These are phyloP conservation scores for Silene uniflora DNA, from an alignment of 148 eudicot species.

Conservation along the genomic window DNA sequence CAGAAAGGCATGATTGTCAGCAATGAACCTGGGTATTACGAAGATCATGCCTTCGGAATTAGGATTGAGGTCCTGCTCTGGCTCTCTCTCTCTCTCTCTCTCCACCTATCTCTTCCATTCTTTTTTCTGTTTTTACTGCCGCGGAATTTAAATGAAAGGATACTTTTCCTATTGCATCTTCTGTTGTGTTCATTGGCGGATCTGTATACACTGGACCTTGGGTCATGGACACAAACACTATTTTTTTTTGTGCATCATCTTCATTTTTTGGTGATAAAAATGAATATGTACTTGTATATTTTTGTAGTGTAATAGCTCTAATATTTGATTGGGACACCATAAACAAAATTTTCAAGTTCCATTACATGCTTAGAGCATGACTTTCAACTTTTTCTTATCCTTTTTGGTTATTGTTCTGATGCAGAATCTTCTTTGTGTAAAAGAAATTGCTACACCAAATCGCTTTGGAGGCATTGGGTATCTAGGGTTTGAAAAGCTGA, in stretches of 20 bases:
- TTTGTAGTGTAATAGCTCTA: not conserved
- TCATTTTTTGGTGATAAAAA: not conserved
- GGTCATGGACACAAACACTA: not conserved
- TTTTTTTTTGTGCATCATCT: not conserved
- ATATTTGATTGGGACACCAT: not conserved
- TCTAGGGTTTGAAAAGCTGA: conserved; percentile 90
- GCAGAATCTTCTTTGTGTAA: conserved; percentile 91
- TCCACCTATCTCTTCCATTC: not conserved
- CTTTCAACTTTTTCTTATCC: conserved; percentile 2
- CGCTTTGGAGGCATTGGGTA: conserved; percentile 83
- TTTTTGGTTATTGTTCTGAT: conserved; percentile 19
- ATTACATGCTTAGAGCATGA: not conserved
- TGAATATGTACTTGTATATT: not conserved
- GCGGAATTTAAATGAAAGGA: not conserved
- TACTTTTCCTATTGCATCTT: not conserved
- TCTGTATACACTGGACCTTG: not conserved
- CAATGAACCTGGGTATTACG: conserved; percentile 99
- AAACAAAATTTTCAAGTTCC: not conserved
- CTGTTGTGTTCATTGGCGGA: not conserved
- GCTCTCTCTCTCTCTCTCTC: not conserved
- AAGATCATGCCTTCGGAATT: conserved; percentile 94
- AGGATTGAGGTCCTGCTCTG: conserved; percentile 71
- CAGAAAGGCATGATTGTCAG: conserved; percentile 92
- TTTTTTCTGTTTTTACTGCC: conserved; percentile 9
- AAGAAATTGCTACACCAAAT: conserved; percentile 75